Evolutionary conservation across 2,329 filamentous ascomycete species (phyloP), one percentile per base, ranked within the genome.

Genomic region (Volutella citrinella): DNA sequence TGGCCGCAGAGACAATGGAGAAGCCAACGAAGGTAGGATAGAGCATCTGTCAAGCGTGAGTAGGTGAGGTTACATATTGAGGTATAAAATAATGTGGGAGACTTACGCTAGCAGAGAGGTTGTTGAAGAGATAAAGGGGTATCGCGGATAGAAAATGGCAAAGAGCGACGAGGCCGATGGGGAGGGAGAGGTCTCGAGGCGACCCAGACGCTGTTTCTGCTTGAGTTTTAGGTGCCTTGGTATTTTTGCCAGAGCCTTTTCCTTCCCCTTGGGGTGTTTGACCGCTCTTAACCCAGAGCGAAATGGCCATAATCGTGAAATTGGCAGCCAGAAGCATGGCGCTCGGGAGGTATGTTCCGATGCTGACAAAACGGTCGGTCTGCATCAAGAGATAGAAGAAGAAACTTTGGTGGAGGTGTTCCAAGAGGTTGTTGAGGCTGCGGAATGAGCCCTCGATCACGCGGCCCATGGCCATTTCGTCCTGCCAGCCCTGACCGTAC

Each of bases 301-400:
- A 82, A 49, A 97, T 91, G 6, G 91, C 88, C 71, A 91, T 95
- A 57, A 98, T 91, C 19, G 87, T 95, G 56, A 97, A 97, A 60
- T 90, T 96, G 26, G 83, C 85, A 3, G 93, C 93, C 37, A 98
- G 76, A 31, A 97, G 66, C 93, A 98, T 98, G n/a, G 93, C 93
- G 50, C 88, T 94, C 0, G 93, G 93, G 5, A 98, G 74, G 56
- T 98, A 98, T 2, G 91, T 98, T 12, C 93, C 93, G 45, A 98
- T 98, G 63, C 90, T 97, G 49, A 97, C 93, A 57, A 98, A 98
- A 10, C 90, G 82, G 52, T 93, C 87, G 19, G 82, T 78, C 48
- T 94, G 84, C 79, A 97, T 89, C 27, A 98, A 74, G 32, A 98
- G 71, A 60, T 98, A 98, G 66, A 98, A 97, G 76, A 98, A 98